Base-by-base conservation (phyloP, 2,329 filamentous ascomycete genomes). In the Penicillium thymicola region DNA sequence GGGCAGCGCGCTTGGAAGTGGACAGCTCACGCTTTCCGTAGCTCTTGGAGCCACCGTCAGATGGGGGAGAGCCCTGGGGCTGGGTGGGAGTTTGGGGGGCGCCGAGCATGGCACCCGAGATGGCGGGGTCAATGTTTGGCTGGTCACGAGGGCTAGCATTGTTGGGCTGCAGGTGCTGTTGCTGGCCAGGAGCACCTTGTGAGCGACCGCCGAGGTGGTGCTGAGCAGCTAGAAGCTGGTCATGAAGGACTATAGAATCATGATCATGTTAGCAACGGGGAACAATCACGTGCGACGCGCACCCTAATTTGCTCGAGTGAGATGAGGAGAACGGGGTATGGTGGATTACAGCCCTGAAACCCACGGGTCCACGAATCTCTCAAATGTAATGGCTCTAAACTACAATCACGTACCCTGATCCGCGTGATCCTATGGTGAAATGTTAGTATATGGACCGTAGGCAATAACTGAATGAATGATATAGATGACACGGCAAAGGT, bases 1-100 rank as follows among this genome's bases (percentile, higher is more conserved):
- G 94, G 10, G 94, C 94, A 28, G 94, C 94, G 64, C 94, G 89
- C 79, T 97, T 99, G 37, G 92, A 96, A 43, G 92, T 94, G 27
- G 92, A 97, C 59, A 99, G 79, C 76, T 97, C 93, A 52, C 94
- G 85, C 76, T 96, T 96, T 53, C 80, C 80, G 58, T 78, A 78
- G 13, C 87, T 87, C 76, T 94, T 93, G 50, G 87, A 82, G 61
- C 86, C 84, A 61, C 89, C 78, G 58, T 70, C 68, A 16, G 61
- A 65, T 5, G 66, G 63, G 3, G 64, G 65, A n/a, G 53, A 61
- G 14, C 63, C 63, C 36, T 54, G 70, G 18, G 67, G 62, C 42
- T 70, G 65, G 28, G 68, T 62, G 36, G 72, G 67, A 6, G 71
- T 69, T 46, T 74, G 70, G 1, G 70, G 66, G 6, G 68, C 69